A percentile compares a stretch with the other conserved stretches of the same genome.
Conservation (phyloP, 2,329 filamentous ascomycete genomes). For the Microcyclospora tardicrescens region DNA sequence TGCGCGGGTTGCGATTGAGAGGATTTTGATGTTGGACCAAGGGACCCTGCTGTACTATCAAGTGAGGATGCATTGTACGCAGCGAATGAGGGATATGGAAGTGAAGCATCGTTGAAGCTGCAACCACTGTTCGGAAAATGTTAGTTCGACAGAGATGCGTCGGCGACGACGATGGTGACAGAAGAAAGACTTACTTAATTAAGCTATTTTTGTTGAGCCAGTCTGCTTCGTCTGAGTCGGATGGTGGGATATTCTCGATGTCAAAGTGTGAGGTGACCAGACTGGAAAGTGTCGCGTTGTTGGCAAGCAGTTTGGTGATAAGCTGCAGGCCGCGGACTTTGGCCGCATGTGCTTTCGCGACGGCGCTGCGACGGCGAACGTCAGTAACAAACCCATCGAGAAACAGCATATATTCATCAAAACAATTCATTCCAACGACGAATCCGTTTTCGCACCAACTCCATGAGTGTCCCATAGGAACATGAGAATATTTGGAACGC, state of each 20-base stretch:
- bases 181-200: constrained; percentile 36
- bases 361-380: constrained; percentile 4
- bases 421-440: constrained; percentile 5
- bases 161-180: neutral
- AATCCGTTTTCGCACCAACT: constrained; percentile 26
- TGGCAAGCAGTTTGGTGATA: constrained; percentile 7
- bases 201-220: constrained; percentile 43
- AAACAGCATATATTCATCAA: constrained; percentile 27
- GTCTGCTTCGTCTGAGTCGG: constrained; percentile 3
- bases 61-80: constrained; percentile 16
- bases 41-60: too few species aligned
- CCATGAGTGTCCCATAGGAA: constrained; percentile 16
- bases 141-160: neutral
- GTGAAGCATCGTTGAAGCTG: constrained; percentile 43
- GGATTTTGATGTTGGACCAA: too few species aligned
- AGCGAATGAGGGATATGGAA: constrained; percentile 27
- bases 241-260: constrained; percentile 2
- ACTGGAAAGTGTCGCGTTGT: constrained; percentile 7
- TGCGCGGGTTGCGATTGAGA: too few species aligned
- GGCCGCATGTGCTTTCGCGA: constrained; percentile 2
- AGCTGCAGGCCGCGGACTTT: constrained; percentile 4
- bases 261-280: constrained; percentile 5
- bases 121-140: constrained; percentile 33
- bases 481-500: constrained; percentile 3
- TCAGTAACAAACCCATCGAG: constrained; percentile 18